Percentiles rank a stretch among this genome's conserved stretches.
Conservation (phyloP, 2,329 filamentous ascomycete genomes). For the Malbranchea cinnamomea region DNA sequence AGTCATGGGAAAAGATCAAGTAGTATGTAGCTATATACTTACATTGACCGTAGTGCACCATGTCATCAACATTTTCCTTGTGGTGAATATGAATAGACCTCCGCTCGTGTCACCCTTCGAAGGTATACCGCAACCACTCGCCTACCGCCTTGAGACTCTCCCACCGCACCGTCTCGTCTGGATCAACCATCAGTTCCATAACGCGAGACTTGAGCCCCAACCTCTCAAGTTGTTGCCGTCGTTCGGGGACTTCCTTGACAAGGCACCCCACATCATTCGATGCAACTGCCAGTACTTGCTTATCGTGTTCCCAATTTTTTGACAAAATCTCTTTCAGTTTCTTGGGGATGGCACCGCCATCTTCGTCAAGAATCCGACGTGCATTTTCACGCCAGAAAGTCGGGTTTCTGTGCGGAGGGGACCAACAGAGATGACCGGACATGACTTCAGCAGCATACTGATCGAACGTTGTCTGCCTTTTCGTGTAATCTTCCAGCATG, state of each 20-base stretch:
- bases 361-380: slow-evolving; percentile 67
- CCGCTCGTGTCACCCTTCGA: slow-evolving; percentile 30
- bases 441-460: slow-evolving; percentile 67
- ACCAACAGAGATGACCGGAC: slow-evolving; percentile 81
- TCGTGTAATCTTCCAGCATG: slow-evolving; percentile 74
- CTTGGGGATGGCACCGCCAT: slow-evolving; percentile 62
- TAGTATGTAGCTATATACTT: too few species aligned
- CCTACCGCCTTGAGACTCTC: slow-evolving; percentile 77
- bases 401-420: slow-evolving; percentile 71
- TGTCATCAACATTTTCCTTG: too few species aligned
- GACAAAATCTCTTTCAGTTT: slow-evolving; percentile 76
- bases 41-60: too few species aligned
- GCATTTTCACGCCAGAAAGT: slow-evolving; percentile 90
- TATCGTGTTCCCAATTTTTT: slow-evolving; percentile 71
- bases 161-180: slow-evolving; percentile 80
- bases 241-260: slow-evolving; percentile 80
- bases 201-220: slow-evolving; percentile 71
- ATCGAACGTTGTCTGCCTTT: slow-evolving; percentile 51
- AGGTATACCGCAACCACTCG: slow-evolving; percentile 60
- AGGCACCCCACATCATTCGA: slow-evolving; percentile 85
- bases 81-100: background rate
- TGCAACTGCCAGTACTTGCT: slow-evolving; percentile 74
- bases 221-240: slow-evolving; percentile 64
- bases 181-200: slow-evolving; percentile 86
- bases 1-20: too few species aligned